phyloP scores from a whole-genome alignment of 306 rosid genomes.

The Geum urbanum region DNA sequence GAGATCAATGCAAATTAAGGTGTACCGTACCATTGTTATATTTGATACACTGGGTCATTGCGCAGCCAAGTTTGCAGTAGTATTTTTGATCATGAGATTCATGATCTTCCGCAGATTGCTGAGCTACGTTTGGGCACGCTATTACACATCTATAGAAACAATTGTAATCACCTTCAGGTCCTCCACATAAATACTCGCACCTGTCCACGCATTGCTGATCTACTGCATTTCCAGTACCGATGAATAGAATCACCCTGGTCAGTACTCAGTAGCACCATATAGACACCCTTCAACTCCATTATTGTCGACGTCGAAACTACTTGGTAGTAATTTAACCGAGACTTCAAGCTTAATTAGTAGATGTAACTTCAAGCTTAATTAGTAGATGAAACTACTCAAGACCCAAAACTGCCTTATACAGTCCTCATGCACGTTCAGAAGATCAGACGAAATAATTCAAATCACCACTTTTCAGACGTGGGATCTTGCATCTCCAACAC shows the following conservation, averaged over 20 bases:
- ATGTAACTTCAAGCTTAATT: too few relatives aligned
- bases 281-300: neutral
- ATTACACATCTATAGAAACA: neutral
- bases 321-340: too few relatives aligned
- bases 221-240: neutral
- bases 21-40: neutral
- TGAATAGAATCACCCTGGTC: neutral
- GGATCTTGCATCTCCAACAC: too few relatives aligned
- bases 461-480: too few relatives aligned
- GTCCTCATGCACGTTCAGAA: too few relatives aligned
- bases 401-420: too few relatives aligned
- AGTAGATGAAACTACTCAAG: too few relatives aligned
- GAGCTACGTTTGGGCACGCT: neutral
- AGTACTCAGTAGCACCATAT: neutral
- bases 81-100: neutral
- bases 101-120: neutral
- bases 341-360: too few relatives aligned
- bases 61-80: neutral
- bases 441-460: too few relatives aligned
- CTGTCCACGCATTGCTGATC: neutral
- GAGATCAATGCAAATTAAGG: too few relatives aligned
- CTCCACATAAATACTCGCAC: neutral
- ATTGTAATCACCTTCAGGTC: neutral
- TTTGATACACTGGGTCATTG: neutral
- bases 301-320: neutral